A percentile compares a stretch with the other conserved stretches of the same genome.
These are phyloP conservation scores for Botrytis medusae DNA, from an alignment of 2,329 filamentous ascomycete genomes.

Conservation along the genomic window DNA sequence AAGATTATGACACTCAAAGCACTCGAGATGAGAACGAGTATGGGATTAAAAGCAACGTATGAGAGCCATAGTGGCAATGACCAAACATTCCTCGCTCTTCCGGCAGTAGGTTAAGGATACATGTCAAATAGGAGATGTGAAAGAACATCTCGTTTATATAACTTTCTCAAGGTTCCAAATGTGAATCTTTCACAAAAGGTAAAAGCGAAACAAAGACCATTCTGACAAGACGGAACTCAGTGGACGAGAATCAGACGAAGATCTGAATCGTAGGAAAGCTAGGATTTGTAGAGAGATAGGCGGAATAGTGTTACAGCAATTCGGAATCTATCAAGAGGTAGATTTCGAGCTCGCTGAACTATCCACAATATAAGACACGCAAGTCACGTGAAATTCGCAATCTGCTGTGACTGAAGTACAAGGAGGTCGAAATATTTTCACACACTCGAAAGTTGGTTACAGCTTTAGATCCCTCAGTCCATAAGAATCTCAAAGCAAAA, in stretches of 20 bases:
- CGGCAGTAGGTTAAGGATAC: no score
- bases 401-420: neutral
- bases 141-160: neutral
- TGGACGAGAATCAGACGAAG: neutral
- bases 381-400: neutral
- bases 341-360: neutral
- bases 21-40: constrained; percentile 66
- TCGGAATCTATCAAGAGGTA: neutral
- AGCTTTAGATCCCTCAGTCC: neutral
- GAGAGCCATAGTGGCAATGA: constrained; percentile 82
- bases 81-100: no score
- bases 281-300: neutral
- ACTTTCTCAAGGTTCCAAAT: neutral
- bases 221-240: neutral
- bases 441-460: neutral
- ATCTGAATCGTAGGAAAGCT: neutral
- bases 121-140: neutral
- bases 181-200: neutral
- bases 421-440: neutral
- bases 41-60: constrained; percentile 78
- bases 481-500: neutral
- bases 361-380: rapidly evolving
- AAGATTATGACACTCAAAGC: constrained; percentile 70
- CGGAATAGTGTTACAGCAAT: no score
- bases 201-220: neutral